A percentile compares a stretch with the other conserved stretches of the same genome.
phyloP scores from a whole-genome alignment of 495 filamentous ascomycete species.

The Daldinia caldariorum region DNA sequence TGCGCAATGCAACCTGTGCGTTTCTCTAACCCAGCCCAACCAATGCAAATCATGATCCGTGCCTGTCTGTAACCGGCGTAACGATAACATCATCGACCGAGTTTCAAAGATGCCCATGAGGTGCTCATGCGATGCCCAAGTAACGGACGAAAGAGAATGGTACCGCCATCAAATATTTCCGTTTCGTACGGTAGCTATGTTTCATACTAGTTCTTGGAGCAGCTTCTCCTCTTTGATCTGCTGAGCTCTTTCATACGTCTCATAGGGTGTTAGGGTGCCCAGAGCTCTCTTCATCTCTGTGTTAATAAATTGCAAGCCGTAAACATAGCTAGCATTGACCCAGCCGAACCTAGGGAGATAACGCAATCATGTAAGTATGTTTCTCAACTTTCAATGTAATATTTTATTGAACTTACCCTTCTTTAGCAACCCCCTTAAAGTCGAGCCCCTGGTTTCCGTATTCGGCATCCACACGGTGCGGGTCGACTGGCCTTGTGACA shows the following conservation, averaged over 20 bases:
- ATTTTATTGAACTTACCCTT: slow-evolving; percentile 76
- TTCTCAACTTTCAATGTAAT: slow-evolving; percentile 2
- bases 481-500: slow-evolving; percentile 86
- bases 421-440: slow-evolving; percentile 92
- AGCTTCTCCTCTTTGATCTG: slow-evolving; percentile 56
- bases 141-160: slow-evolving; percentile 7
- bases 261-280: slow-evolving; percentile 82
- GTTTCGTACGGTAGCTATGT: neutral
- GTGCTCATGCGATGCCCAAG: slow-evolving; percentile 9
- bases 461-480: slow-evolving; percentile 93
- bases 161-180: slow-evolving; percentile 1
- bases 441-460: slow-evolving; percentile 96
- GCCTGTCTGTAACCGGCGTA: slow-evolving; percentile 1
- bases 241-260: slow-evolving; percentile 70
- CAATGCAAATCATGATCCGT: slow-evolving; percentile 4
- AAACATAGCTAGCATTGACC: slow-evolving; percentile 97
- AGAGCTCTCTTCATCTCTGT: slow-evolving; percentile 86
- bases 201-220: slow-evolving; percentile 49
- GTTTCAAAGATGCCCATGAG: slow-evolving; percentile 10
- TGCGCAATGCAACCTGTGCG: slow-evolving; percentile 3
- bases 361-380: slow-evolving; percentile 41
- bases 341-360: slow-evolving; percentile 81
- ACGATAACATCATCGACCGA: neutral
- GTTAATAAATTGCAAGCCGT: slow-evolving; percentile 84
- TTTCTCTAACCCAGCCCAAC: slow-evolving; percentile 12